A percentile compares a stretch with the other conserved stretches of the same genome.
These are phyloP conservation scores for Letharia lupina DNA, from an alignment of 495 filamentous ascomycete species.

Conservation along the genomic window DNA sequence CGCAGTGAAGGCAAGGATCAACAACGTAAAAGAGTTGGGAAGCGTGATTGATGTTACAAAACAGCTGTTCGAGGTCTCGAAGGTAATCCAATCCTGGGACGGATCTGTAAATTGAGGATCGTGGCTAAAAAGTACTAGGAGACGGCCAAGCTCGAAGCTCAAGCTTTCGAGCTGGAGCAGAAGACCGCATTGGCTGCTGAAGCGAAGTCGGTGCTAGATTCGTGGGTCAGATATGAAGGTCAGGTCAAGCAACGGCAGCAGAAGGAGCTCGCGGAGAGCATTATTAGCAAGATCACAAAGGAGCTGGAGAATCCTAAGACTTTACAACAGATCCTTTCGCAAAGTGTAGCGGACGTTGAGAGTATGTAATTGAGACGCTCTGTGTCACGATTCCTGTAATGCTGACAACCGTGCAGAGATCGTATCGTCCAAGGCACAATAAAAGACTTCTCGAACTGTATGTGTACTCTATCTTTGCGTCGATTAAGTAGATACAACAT, in stretches of 20 bases:
- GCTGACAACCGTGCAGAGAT: slow-evolving; percentile 39
- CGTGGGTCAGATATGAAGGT: slow-evolving; percentile 95
- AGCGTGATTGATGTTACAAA: slow-evolving; percentile 94
- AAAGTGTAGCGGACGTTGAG: slow-evolving; percentile 92
- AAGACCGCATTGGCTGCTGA: slow-evolving; percentile 78
- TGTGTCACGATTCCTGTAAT: background rate
- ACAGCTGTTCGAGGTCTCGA: slow-evolving; percentile 93
- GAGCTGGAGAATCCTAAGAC: slow-evolving; percentile 95
- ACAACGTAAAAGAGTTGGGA: slow-evolving; percentile 84
- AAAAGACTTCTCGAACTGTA: slow-evolving; percentile 25
- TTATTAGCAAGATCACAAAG: slow-evolving; percentile 96
- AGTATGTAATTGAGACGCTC: slow-evolving; percentile 51
- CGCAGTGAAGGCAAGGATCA: slow-evolving; percentile 88
- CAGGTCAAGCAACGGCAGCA: slow-evolving; percentile 99
- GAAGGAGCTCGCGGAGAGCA: slow-evolving; percentile 79
- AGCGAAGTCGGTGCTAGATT: slow-evolving; percentile 92
- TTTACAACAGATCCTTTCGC: slow-evolving; percentile 89
- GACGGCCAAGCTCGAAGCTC: slow-evolving; percentile 88
- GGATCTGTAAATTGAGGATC: background rate
- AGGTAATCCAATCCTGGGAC: slow-evolving; percentile 46
- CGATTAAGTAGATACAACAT: background rate
- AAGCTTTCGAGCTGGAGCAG: slow-evolving; percentile 96
- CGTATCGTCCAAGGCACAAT: slow-evolving; percentile 47
- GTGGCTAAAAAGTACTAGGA: slow-evolving; percentile 50
- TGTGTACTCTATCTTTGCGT: background rate